A percentile compares a stretch with the other conserved stretches of the same genome.
Conservation (phyloP, 2,329 filamentous ascomycete genomes). For the Verticillium dahliae region DNA sequence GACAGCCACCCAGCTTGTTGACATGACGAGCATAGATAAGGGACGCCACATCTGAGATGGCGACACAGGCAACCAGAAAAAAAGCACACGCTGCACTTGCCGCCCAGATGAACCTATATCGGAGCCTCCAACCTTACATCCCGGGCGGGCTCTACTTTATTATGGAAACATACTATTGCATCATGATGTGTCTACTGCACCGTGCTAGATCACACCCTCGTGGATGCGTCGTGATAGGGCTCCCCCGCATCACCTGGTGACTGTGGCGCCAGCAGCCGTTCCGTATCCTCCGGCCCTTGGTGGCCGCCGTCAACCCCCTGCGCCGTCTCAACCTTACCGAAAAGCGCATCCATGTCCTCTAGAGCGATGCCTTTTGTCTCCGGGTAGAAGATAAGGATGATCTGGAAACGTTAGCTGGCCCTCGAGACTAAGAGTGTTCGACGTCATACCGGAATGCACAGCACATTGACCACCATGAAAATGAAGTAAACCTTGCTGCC, state of each 20-base stretch:
- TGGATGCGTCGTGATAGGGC: not conserved
- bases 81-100: not conserved
- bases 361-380: conserved; percentile 35
- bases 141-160: not conserved
- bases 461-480: conserved; percentile 46
- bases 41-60: no score
- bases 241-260: not conserved
- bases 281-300: conserved; percentile 1
- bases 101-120: not conserved
- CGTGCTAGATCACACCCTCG: not conserved
- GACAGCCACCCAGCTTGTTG: not conserved
- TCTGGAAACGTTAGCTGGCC: conserved; percentile 13
- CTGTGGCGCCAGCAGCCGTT: not conserved
- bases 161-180: not conserved
- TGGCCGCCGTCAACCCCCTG: not conserved
- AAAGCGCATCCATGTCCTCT: conserved; percentile 38
- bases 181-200: not conserved
- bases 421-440: not conserved
- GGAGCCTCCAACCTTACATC: not conserved
- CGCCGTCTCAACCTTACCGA: conserved; percentile 15
- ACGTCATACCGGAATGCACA: conserved; percentile 33
- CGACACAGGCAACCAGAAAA: no score
- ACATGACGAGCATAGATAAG: no score
- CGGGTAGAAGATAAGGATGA: conserved; percentile 34
- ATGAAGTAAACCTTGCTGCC: conserved; percentile 50